Percentiles rank a stretch among this genome's conserved stretches.
These are phyloP conservation scores for Hypoxylon fuscum DNA, from an alignment of 495 filamentous ascomycete genomes.

Conservation along the genomic window DNA sequence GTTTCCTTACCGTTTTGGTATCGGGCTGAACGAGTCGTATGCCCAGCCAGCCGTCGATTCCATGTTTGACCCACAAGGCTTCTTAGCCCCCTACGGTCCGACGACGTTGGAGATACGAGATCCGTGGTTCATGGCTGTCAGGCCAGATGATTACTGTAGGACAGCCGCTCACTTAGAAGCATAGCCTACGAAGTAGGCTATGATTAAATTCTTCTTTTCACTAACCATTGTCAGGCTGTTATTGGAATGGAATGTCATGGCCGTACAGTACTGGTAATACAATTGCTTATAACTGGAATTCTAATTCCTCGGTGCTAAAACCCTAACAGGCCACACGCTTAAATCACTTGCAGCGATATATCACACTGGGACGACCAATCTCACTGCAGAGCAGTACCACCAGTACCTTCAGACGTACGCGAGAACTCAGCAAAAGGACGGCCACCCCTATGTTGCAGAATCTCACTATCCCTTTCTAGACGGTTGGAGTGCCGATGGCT, in stretches of 20 bases:
- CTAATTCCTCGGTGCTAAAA: too few species aligned
- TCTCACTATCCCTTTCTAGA: slow-evolving; percentile 54
- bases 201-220: not conserved
- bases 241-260: slow-evolving; percentile 60
- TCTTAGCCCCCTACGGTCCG: slow-evolving; percentile 53
- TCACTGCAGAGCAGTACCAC: slow-evolving; percentile 46
- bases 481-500: slow-evolving; percentile 50
- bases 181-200: not conserved
- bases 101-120: slow-evolving; percentile 55
- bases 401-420: slow-evolving; percentile 53
- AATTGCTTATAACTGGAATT: too few species aligned
- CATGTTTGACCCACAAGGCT: slow-evolving; percentile 49
- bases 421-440: slow-evolving; percentile 54
- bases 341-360: slow-evolving; percentile 50
- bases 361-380: slow-evolving; percentile 41
- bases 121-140: slow-evolving; percentile 51
- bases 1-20: slow-evolving; percentile 54
- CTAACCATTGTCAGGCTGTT: slow-evolving; percentile 43
- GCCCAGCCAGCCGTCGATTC: slow-evolving; percentile 45
- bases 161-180: not conserved
- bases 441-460: slow-evolving; percentile 55
- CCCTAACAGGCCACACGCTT: slow-evolving; percentile 49
- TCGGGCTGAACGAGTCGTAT: slow-evolving; percentile 47
- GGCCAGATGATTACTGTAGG: slow-evolving; percentile 51
- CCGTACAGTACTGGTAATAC: too few species aligned